Percentiles rank a stretch among this genome's conserved stretches.
Conservation (phyloP, 768 basidiomycete species). For the Phylloporus arenicola region DNA sequence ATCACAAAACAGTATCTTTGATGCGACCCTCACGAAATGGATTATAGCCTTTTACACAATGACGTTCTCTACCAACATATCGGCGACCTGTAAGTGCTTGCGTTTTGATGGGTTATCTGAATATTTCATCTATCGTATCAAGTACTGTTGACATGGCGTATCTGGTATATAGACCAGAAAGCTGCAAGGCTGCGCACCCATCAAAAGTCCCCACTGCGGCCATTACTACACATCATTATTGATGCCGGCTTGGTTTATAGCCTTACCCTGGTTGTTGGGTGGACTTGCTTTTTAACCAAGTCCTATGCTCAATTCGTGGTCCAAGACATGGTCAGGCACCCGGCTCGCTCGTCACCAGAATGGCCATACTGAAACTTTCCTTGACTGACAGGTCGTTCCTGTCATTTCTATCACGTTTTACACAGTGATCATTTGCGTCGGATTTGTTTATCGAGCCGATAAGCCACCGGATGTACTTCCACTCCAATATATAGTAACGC, state of each 20-base stretch:
- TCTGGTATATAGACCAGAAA: slow-evolving; percentile 6
- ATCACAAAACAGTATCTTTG: slow-evolving; percentile 19
- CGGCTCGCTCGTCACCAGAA: neutral
- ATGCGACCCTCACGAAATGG: slow-evolving; percentile 21
- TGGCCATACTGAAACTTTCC: neutral
- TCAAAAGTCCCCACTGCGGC: neutral
- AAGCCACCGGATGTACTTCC: neutral
- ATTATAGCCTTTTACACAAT: slow-evolving; percentile 30
- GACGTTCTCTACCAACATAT: slow-evolving; percentile 30
- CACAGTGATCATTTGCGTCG: slow-evolving; percentile 7
- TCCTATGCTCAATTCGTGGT: slow-evolving; percentile 9
- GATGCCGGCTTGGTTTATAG: slow-evolving; percentile 10
- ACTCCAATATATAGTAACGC: neutral
- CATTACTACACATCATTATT: neutral
- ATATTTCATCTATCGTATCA: neutral
- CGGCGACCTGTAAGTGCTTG: slow-evolving; percentile 22
- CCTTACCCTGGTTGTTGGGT: slow-evolving; percentile 3
- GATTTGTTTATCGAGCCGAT: neutral
- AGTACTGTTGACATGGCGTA: slow-evolving; percentile 2
- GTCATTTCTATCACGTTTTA: slow-evolving; percentile 15
- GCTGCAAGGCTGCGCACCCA: neutral
- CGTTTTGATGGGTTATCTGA: neutral
- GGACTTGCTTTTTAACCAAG: neutral
- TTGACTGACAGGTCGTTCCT: neutral
- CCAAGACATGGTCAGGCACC: slow-evolving; percentile 6